Percentiles rank a stretch among this genome's conserved stretches.
phyloP scores from a whole-genome alignment of 495 filamentous ascomycete species.

The Delitschia confertaspora region DNA sequence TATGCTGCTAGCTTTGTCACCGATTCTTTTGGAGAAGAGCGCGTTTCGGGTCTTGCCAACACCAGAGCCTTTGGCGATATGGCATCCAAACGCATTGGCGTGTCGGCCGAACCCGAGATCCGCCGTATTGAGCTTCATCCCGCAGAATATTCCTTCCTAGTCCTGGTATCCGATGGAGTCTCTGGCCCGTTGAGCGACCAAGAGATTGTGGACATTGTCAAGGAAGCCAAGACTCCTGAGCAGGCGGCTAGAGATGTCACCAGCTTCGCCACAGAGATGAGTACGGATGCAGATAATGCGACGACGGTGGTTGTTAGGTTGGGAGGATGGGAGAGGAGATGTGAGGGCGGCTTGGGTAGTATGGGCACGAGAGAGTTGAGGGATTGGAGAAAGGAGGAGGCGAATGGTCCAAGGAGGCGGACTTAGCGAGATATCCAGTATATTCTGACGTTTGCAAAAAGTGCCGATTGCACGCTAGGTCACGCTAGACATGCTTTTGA shows the following conservation, averaged over 20 bases:
- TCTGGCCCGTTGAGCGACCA: slow-evolving; percentile 76
- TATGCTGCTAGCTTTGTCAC: slow-evolving; percentile 82
- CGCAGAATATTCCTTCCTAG: slow-evolving; percentile 79
- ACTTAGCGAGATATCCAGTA: slow-evolving; percentile 39
- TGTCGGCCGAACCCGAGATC: slow-evolving; percentile 87
- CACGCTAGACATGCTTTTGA: too few relatives aligned
- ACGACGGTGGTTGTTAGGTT: slow-evolving; percentile 88
- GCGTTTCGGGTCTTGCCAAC: slow-evolving; percentile 87
- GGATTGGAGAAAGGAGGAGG: slow-evolving; percentile 76
- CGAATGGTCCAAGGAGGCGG: slow-evolving; percentile 69
- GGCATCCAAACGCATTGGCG: slow-evolving; percentile 79
- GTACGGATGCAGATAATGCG: slow-evolving; percentile 77
- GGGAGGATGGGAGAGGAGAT: slow-evolving; percentile 89
- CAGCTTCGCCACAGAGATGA: slow-evolving; percentile 78
- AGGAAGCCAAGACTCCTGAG: slow-evolving; percentile 85
- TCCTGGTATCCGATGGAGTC: slow-evolving; percentile 81
- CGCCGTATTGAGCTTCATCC: slow-evolving; percentile 61
- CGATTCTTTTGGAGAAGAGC: slow-evolving; percentile 95
- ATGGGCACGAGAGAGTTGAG: slow-evolving; percentile 83
- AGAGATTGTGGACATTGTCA: slow-evolving; percentile 91
- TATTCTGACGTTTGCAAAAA: slow-evolving; percentile 6
- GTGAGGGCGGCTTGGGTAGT: slow-evolving; percentile 79
- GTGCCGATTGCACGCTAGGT: too few relatives aligned
- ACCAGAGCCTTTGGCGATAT: slow-evolving; percentile 90
- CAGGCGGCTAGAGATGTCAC: slow-evolving; percentile 72